These are phyloP conservation scores for Abrus precatorius DNA, from an alignment of 306 rosid species.

Conservation along the genomic window DNA sequence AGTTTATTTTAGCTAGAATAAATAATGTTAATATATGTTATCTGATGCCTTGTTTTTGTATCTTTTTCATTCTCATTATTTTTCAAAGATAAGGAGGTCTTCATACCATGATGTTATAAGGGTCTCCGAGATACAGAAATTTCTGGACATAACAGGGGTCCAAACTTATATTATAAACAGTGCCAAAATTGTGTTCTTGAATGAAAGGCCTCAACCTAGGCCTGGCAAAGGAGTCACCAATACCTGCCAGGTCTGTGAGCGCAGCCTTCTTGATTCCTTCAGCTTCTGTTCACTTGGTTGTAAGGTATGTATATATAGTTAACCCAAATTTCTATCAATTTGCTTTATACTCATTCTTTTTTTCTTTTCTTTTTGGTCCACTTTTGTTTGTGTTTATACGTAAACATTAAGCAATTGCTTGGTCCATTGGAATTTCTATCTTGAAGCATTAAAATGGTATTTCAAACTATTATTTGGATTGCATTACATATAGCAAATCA, in stretches of 20 bases:
- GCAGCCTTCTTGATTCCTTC: slow-evolving; percentile 74
- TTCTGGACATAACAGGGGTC: slow-evolving; percentile 68
- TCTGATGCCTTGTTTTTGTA: slow-evolving; percentile 33
- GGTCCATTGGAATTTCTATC: background rate
- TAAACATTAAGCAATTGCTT: background rate
- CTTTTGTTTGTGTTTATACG: background rate
- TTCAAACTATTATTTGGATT: background rate
- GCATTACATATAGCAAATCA: slow-evolving; percentile 11
- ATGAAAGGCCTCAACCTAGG: slow-evolving; percentile 77
- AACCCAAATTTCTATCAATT: background rate
- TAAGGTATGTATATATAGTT: slow-evolving; percentile 52
- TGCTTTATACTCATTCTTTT: background rate
- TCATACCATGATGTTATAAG: slow-evolving; percentile 86
- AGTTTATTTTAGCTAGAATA: background rate
- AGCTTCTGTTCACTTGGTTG: slow-evolving; percentile 77
- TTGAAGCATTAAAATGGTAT: slow-evolving; percentile 11
- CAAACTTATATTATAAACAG: slow-evolving; percentile 76
- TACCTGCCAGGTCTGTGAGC: slow-evolving; percentile 67
- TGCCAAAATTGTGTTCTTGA: slow-evolving; percentile 77
- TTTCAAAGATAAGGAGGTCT: slow-evolving; percentile 72
- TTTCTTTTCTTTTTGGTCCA: background rate
- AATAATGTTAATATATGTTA: background rate
- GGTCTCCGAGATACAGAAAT: slow-evolving; percentile 73
- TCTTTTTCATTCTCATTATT: background rate
- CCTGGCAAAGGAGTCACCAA: slow-evolving; percentile 73